These are phyloP conservation scores for Beta macrorhiza DNA, from an alignment of 179 eudicot genomes.

Conservation along the genomic window DNA sequence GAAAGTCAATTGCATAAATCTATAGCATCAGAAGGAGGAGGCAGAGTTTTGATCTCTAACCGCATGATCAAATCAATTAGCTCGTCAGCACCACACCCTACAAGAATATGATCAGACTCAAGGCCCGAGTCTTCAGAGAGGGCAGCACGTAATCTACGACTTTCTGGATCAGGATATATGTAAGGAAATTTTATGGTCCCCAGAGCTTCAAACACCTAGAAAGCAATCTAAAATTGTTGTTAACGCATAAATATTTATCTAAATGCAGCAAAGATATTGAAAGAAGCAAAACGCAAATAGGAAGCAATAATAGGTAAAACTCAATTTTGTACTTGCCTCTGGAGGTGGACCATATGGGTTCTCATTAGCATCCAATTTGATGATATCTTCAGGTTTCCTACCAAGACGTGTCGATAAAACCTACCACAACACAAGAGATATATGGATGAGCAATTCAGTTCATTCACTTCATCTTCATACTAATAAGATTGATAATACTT, in stretches of 20 bases:
- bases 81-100: conserved; percentile 96
- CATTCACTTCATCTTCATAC: neutral
- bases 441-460: neutral
- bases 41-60: conserved; percentile 43
- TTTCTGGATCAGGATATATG: conserved; percentile 96
- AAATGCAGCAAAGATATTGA: neutral
- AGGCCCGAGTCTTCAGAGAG: conserved; percentile 91
- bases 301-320: neutral
- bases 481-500: neutral
- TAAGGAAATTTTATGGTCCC: conserved; percentile 82
- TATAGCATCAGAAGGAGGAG: neutral
- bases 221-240: conserved; percentile 22
- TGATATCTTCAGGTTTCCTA: conserved; percentile 86
- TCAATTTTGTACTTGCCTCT: conserved; percentile 56
- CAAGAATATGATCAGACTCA: conserved; percentile 80
- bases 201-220: conserved; percentile 82
- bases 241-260: conserved; percentile 4
- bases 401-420: conserved; percentile 88
- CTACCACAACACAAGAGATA: conserved; percentile 34
- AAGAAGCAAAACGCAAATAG: neutral
- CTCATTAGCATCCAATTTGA: conserved; percentile 95
- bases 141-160: conserved; percentile 86
- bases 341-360: conserved; percentile 99
- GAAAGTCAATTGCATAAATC: neutral
- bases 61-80: conserved; percentile 97